phyloP scores from a whole-genome alignment of 2,329 filamentous ascomycete species.

The Macrophomina pseudophaseolina region DNA sequence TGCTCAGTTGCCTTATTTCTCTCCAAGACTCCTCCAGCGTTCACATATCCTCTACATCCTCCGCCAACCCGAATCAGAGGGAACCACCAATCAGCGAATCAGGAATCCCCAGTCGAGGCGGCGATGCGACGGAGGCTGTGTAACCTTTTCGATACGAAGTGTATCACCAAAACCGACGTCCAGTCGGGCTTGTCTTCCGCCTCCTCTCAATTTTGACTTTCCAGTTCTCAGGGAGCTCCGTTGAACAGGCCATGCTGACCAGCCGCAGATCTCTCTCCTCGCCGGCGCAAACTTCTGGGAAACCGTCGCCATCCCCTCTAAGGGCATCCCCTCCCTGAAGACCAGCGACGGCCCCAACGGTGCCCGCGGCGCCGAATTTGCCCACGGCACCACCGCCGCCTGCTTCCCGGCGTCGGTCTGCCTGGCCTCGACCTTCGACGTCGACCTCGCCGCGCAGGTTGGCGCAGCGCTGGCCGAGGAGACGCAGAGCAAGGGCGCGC shows the following conservation, averaged over 20 bases:
- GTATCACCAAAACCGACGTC: too few species aligned
- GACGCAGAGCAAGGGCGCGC: constrained; percentile 72
- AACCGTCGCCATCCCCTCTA: constrained; percentile 63
- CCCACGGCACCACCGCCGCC: constrained; percentile 62
- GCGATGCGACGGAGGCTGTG: not conserved
- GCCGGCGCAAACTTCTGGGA: constrained; percentile 72
- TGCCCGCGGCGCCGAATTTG: constrained; percentile 71
- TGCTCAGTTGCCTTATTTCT: not conserved
- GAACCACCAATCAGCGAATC: not conserved
- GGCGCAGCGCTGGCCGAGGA: constrained; percentile 75
- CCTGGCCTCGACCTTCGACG: constrained; percentile 80
- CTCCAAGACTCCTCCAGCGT: not conserved
- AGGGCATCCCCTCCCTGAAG: constrained; percentile 68
- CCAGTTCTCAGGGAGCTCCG: not conserved
- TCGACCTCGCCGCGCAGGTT: constrained; percentile 69
- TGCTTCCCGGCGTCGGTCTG: constrained; percentile 81
- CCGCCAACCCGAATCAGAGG: not conserved
- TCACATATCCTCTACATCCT: too few species aligned
- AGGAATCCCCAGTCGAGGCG: not conserved
- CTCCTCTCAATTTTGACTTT: too few species aligned
- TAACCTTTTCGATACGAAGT: not conserved
- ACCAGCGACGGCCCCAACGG: constrained; percentile 74
- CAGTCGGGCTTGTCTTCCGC: too few species aligned
- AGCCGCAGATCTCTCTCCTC: constrained; percentile 43
- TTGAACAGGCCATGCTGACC: not conserved